A percentile compares a stretch with the other conserved stretches of the same genome.
These are phyloP conservation scores for Leccinum longicurvipes DNA, from an alignment of 768 basidiomycete species.

Conservation along the genomic window DNA sequence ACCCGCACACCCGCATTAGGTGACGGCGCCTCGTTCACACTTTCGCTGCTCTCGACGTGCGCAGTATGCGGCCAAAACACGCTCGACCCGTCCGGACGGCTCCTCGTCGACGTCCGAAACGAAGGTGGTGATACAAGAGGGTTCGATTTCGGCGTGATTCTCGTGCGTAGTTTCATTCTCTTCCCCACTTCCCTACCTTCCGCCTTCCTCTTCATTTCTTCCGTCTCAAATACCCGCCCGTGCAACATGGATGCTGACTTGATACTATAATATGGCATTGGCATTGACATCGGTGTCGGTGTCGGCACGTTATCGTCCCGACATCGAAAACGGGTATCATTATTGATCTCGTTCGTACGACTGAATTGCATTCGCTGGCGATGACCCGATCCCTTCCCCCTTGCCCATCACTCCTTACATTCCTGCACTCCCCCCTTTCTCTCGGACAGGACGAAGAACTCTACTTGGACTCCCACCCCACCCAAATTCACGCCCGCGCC, in stretches of 20 bases:
- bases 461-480: conserved; percentile 15
- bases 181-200: neutral
- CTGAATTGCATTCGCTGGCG: no score
- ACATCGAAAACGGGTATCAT: neutral
- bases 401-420: no score
- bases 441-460: conserved; percentile 23
- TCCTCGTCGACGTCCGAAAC: conserved; percentile 26
- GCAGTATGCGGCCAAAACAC: conserved; percentile 17
- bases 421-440: no score
- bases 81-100: conserved; percentile 11
- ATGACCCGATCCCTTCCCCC: no score
- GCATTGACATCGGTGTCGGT: no score
- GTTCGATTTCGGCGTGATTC: conserved; percentile 27
- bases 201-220: no score
- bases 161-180: conserved; percentile 16
- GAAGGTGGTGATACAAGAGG: conserved; percentile 24
- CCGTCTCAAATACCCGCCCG: neutral
- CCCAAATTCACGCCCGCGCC: conserved; percentile 17
- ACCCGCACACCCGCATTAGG: neutral
- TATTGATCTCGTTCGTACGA: neutral
- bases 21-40: neutral
- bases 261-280: no score
- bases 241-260: neutral
- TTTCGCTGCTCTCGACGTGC: no score
- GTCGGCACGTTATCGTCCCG: neutral